A percentile compares a stretch with the other conserved stretches of the same genome.
Evolutionary conservation across 2,329 filamentous ascomycete genomes (phyloP).

Genomic region (Hortaea sp.): DNA sequence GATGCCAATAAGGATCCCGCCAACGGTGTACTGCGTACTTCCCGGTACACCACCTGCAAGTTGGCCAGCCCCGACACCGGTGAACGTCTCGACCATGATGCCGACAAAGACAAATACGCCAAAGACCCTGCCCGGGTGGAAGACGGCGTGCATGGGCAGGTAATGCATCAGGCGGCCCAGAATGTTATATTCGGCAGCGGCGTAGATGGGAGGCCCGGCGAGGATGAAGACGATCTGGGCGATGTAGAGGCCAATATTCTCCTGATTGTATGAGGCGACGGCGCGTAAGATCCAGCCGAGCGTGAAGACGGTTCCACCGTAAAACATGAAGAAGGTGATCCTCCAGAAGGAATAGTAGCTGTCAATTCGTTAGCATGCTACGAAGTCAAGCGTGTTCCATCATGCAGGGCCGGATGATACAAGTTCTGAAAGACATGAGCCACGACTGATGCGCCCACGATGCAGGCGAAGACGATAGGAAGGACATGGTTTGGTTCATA

Average conservation of each 20-base stretch:
- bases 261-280: slow-evolving; percentile 41
- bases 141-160: slow-evolving; percentile 46
- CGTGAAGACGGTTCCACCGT: slow-evolving; percentile 19
- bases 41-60: slow-evolving; percentile 20
- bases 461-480: slow-evolving; percentile 40
- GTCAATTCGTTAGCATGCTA: background rate
- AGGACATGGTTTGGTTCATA: slow-evolving; percentile 46
- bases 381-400: background rate
- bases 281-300: slow-evolving; percentile 45
- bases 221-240: slow-evolving; percentile 32
- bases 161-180: slow-evolving; percentile 51
- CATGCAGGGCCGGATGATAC: slow-evolving; percentile 1
- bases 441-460: slow-evolving; percentile 37
- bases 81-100: slow-evolving; percentile 38
- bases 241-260: slow-evolving; percentile 36
- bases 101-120: slow-evolving; percentile 47
- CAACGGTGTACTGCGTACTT: slow-evolving; percentile 2
- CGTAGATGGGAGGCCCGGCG: slow-evolving; percentile 42
- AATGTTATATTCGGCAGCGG: slow-evolving; percentile 50
- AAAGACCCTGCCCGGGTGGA: slow-evolving; percentile 46
- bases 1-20: slow-evolving; percentile 29
- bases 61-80: slow-evolving; percentile 38
- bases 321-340: slow-evolving; percentile 13
- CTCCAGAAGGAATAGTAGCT: slow-evolving; percentile 8
- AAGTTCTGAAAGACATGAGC: slow-evolving; percentile 44